Conservation (phyloP, 306 rosid species). For the Dalbergia cochinchinensis region DNA sequence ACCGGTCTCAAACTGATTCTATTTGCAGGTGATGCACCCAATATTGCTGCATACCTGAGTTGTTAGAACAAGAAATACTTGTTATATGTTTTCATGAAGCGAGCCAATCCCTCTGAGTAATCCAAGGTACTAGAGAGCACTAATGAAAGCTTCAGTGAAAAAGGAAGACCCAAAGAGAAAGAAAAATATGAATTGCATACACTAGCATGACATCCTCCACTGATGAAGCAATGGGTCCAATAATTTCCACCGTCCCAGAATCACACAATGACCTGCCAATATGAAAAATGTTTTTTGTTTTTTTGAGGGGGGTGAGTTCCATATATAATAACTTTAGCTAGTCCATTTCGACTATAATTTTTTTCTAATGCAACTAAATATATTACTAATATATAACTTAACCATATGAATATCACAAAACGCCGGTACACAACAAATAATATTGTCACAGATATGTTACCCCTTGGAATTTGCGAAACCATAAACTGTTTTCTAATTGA, state of each 20-base stretch:
- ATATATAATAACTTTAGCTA: slow-evolving; percentile 33
- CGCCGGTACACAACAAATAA: slow-evolving; percentile 10
- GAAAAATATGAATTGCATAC: slow-evolving; percentile 59
- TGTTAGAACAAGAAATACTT: slow-evolving; percentile 39
- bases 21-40: slow-evolving; percentile 79
- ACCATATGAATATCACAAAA: background rate
- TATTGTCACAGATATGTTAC: slow-evolving; percentile 30
- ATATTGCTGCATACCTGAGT: slow-evolving; percentile 91
- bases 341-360: background rate
- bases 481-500: slow-evolving; percentile 6
- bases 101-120: slow-evolving; percentile 15
- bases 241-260: slow-evolving; percentile 90
- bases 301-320: background rate
- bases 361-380: no score
- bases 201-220: slow-evolving; percentile 95
- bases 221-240: slow-evolving; percentile 92
- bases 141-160: slow-evolving; percentile 33
- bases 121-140: slow-evolving; percentile 26
- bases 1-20: slow-evolving; percentile 82
- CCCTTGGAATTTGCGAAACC: slow-evolving; percentile 20
- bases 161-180: background rate
- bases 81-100: slow-evolving; percentile 37
- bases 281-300: background rate
- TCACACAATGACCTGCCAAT: slow-evolving; percentile 79
- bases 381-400: no score